Percentiles rank a stretch among this genome's conserved stretches.
Conservation (phyloP, 78 protist genomes). For the Bigelowiella natans region DNA sequence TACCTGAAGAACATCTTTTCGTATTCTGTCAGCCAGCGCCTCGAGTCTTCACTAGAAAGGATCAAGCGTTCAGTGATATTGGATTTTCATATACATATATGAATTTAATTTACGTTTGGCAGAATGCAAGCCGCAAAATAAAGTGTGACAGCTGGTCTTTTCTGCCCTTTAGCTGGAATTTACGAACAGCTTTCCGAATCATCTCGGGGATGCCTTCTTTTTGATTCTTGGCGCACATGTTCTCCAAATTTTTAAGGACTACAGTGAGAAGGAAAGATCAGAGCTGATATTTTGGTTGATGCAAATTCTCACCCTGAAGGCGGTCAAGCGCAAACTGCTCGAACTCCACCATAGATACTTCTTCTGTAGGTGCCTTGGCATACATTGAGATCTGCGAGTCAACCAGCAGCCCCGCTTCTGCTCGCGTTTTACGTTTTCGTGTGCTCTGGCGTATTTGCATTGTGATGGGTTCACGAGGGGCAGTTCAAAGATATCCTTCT, state of each 20-base stretch:
- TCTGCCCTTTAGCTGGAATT: neutral
- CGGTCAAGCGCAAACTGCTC: neutral
- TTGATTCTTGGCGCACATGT: neutral
- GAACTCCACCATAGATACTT: neutral
- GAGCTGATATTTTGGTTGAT: neutral
- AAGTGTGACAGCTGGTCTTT: neutral
- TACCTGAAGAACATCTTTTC: neutral
- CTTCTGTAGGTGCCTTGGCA: neutral
- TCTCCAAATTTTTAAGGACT: neutral
- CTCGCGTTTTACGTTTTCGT: neutral
- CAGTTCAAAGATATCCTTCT: too few relatives aligned
- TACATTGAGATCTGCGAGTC: neutral
- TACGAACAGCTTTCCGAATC: neutral
- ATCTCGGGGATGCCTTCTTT: neutral
- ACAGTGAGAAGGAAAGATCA: neutral
- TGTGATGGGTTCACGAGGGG: too few relatives aligned
- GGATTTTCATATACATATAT: neutral
- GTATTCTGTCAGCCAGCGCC: neutral
- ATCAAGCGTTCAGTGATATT: neutral
- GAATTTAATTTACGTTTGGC: neutral
- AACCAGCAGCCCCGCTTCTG: neutral
- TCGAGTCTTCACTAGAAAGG: neutral
- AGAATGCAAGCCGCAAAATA: neutral
- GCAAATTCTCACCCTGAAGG: neutral
- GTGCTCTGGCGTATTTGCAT: neutral